Base-by-base conservation (phyloP, 306 rosid species). In the Casuarina cunninghamiana region DNA sequence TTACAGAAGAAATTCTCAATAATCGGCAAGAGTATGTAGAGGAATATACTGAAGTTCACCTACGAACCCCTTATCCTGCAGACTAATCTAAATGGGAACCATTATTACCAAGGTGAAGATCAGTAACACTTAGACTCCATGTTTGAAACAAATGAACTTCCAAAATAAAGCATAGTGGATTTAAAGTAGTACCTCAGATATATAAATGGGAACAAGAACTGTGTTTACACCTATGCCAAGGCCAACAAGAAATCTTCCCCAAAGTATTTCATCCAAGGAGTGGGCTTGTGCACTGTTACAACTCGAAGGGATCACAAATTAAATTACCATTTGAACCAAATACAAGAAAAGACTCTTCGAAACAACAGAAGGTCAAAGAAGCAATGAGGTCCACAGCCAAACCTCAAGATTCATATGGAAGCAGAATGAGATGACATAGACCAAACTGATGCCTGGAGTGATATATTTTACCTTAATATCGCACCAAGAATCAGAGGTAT, bases 181-280 rank as follows among this genome's bases (percentile, higher is more conserved):
- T 63, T 63, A 42, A 77, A 71, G 21, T 49, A 70, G 65, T 83
- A 93, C 98, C 98, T 93, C 98, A 10, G 97, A 88, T 63, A 93
- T 88, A 78, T 91, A 93, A 62, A 93, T 83, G 53, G 98, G 98
- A 77, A 91, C 92, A 82, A 93, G 98, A 81, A 91, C 96, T 0
- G 96, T 89, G 72, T 90, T 87, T 62, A 93, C 98, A 73, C 98
- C 98, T 46, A 93, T 91, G 80, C 98, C 98, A 74, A 93, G 89
- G 78, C 96, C 98, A 85, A 93, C 98, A 77, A 93, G 96, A 93
- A 93, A 90, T 74, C 98, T 90, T 83, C 98, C 98, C 86, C 78
- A 82, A 81, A 91, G 90, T 67, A 93, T 51, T 82, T 88, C 97
- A 84, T 90, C 85, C 84, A 93, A 83, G 53, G 96, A 83, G 68